phyloP scores from a whole-genome alignment of 73 alveolate species.

The Blepharisma stoltei region DNA sequence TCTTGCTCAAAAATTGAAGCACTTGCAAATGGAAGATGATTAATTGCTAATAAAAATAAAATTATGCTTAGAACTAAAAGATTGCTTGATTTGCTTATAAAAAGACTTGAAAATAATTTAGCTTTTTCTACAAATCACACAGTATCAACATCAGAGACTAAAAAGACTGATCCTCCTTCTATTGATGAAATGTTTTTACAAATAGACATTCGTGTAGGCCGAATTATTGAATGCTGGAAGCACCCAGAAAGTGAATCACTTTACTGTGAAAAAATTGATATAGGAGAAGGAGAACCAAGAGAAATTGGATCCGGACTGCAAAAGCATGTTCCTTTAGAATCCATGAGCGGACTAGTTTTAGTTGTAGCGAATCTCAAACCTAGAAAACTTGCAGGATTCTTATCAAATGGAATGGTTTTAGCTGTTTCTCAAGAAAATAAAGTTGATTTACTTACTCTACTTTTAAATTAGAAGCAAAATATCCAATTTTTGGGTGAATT shows the following conservation, averaged over 20 bases:
- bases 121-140: too few relatives aligned
- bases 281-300: constrained; percentile 89
- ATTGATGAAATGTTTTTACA: constrained; percentile 6
- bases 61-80: too few relatives aligned
- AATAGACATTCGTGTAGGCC: constrained; percentile 34
- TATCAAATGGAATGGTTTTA: constrained; percentile 94
- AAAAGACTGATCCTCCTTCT: too few relatives aligned
- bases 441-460: constrained; percentile 82
- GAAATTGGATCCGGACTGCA: constrained; percentile 93
- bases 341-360: constrained; percentile 81
- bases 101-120: too few relatives aligned
- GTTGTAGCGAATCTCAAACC: constrained; percentile 90
- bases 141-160: too few relatives aligned
- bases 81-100: too few relatives aligned
- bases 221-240: constrained; percentile 56
- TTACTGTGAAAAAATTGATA: constrained; percentile 88
- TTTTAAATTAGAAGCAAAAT: too few relatives aligned
- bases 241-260: constrained; percentile 83
- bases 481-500: too few relatives aligned
- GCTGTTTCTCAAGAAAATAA: constrained; percentile 45
- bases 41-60: too few relatives aligned
- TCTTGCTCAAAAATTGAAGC: too few relatives aligned
- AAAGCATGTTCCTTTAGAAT: constrained; percentile 77
- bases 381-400: constrained; percentile 73
- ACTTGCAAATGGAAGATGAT: too few relatives aligned